Evolutionary conservation across 2,329 filamentous ascomycete species (phyloP).

Genomic region (Fonsecaea erecta): DNA sequence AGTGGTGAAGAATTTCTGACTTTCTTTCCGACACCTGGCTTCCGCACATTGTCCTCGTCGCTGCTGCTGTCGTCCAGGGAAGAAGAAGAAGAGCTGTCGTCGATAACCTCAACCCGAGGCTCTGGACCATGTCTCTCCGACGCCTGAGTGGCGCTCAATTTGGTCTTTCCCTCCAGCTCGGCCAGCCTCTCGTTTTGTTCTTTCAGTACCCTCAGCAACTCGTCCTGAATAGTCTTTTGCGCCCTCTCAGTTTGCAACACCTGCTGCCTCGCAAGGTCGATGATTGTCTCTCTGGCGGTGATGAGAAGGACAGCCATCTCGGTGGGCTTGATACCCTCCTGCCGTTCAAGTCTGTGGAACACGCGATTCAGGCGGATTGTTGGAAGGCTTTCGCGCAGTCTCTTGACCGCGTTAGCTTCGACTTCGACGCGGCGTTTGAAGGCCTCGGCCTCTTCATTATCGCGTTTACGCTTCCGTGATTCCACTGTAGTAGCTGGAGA

Average conservation of each 20-base stretch:
- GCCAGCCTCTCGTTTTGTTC: conserved; percentile 21
- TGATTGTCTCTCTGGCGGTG: conserved; percentile 25
- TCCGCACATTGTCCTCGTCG: neutral
- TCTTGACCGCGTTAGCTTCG: conserved; percentile 26
- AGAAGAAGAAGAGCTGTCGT: neutral
- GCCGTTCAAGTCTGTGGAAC: conserved; percentile 11
- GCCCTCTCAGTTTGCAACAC: conserved; percentile 19
- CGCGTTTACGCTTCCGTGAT: conserved; percentile 25
- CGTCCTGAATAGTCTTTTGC: conserved; percentile 17
- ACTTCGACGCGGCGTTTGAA: conserved; percentile 18
- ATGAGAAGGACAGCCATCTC: conserved; percentile 26
- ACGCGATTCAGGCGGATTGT: conserved; percentile 18
- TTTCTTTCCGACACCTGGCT: neutral
- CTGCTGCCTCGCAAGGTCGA: conserved; percentile 30
- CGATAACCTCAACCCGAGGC: neutral
- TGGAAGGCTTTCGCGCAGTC: conserved; percentile 28
- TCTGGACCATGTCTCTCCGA: neutral
- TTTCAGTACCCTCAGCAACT: conserved; percentile 27
- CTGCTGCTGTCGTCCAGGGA: neutral
- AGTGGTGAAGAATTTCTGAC: neutral
- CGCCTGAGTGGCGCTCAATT: neutral
- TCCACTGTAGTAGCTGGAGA: neutral
- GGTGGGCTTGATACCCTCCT: conserved; percentile 19
- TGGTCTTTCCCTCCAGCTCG: conserved; percentile 7
- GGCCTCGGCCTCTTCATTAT: conserved; percentile 2